Evolutionary conservation across 805 yeast species (phyloP).

Genomic region (Saturnispora gosingensis): DNA sequence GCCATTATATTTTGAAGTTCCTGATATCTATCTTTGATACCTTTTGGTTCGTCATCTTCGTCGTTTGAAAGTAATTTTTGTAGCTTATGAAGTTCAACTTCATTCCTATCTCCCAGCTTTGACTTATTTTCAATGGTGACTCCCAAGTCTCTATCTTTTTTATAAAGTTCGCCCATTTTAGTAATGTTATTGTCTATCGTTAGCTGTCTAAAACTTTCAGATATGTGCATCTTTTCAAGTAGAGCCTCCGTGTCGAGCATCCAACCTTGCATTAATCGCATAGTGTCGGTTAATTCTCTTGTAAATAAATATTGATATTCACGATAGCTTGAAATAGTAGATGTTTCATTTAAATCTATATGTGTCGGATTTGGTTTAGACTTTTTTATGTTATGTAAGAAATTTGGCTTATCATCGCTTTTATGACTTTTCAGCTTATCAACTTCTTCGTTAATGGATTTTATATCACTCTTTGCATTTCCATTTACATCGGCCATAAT

Average conservation of each 20-base stretch:
- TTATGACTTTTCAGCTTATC: background rate
- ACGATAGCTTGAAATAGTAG: conserved; percentile 12
- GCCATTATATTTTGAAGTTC: background rate
- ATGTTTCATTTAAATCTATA: background rate
- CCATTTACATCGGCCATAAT: background rate
- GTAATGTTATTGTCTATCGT: conserved; percentile 31
- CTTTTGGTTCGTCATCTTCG: background rate
- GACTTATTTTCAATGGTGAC: conserved; percentile 22
- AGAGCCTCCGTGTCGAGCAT: conserved; percentile 15
- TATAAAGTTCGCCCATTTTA: conserved; percentile 34
- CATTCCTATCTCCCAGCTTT: conserved; percentile 26
- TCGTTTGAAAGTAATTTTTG: conserved; percentile 11
- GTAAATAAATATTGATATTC: conserved; percentile 32
- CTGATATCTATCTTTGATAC: conserved; percentile 9
- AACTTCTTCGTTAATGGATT: background rate
- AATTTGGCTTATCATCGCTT: background rate
- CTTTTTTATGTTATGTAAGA: background rate
- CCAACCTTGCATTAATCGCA: conserved; percentile 22
- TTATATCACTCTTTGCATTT: background rate
- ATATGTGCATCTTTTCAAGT: conserved; percentile 22
- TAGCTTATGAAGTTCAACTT: conserved; percentile 19
- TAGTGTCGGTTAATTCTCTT: conserved; percentile 28
- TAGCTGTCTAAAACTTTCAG: conserved; percentile 33
- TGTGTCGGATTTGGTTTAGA: background rate
- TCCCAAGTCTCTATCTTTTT: conserved; percentile 27